Percentiles rank a stretch among this genome's conserved stretches.
Conservation (phyloP, 495 filamentous ascomycete species). For the Hypoxylon trugodes region DNA sequence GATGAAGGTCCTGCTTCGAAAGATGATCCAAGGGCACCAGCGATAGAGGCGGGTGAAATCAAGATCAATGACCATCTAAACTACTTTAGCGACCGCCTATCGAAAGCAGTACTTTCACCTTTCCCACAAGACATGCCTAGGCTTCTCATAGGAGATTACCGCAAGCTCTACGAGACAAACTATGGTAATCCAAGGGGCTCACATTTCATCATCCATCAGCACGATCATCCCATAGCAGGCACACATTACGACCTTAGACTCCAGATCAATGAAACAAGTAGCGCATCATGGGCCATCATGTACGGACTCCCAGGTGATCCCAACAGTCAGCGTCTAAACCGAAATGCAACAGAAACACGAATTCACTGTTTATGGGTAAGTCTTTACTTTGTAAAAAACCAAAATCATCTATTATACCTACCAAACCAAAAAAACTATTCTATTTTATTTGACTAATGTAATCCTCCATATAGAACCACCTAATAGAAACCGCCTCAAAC, state of each 20-base stretch:
- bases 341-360: slow-evolving; percentile 73
- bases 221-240: slow-evolving; percentile 73
- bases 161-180: slow-evolving; percentile 61
- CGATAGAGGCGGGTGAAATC: slow-evolving; percentile 66
- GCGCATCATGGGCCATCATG: slow-evolving; percentile 70
- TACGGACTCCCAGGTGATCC: slow-evolving; percentile 72
- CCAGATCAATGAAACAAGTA: slow-evolving; percentile 71
- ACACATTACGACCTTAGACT: slow-evolving; percentile 71
- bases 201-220: slow-evolving; percentile 74
- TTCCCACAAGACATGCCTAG: slow-evolving; percentile 41
- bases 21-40: slow-evolving; percentile 43
- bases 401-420: neutral
- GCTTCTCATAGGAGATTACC: slow-evolving; percentile 57
- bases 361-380: slow-evolving; percentile 72
- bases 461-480: slow-evolving; percentile 61
- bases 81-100: slow-evolving; percentile 58
- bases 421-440: neutral
- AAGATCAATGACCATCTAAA: slow-evolving; percentile 61
- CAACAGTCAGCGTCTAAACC: slow-evolving; percentile 63
- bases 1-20: slow-evolving; percentile 1
- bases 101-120: slow-evolving; percentile 39
- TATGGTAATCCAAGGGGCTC: slow-evolving; percentile 53
- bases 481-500: slow-evolving; percentile 68
- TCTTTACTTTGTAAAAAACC: too few relatives aligned
- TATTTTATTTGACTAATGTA: neutral